Evolutionary conservation across 495 filamentous ascomycete genomes (phyloP), one percentile per base, ranked within the genome.

Genomic region (Hypoxylon intermedium): DNA sequence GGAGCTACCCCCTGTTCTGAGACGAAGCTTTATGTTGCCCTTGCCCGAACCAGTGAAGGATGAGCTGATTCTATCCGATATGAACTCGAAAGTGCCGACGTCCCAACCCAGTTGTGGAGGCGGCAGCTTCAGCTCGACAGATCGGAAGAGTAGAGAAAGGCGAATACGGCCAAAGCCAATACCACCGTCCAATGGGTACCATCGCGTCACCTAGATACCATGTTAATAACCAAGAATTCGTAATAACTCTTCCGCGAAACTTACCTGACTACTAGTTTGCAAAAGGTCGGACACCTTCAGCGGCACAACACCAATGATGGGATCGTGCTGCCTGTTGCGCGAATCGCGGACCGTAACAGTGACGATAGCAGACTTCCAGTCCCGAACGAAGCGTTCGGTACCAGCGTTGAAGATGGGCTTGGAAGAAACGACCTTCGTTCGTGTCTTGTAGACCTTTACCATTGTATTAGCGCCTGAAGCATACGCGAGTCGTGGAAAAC

Each of bases 391-490:
- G 2, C 90, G 83, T 69, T 98, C 93, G 5, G 92, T 96, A 30
- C 93, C 93, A 11, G 93, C 93, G 63, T 97, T 96, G 78, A 96
- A 98, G 60, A 97, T 97, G 7, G 93, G 93, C 73, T 93, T 92
- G 40, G 89, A 93, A 60, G 89, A 95, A 9, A 96, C 87, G 20
- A 90, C 92, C 75, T 98, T 97, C 16, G 89, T 80, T 62, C 93
- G 86, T 24, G 93, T 98, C 59, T 91, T 89, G 76, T 97, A 98
- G 44, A 93, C 68, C 68, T 71, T 26, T 36, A 47, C n/a, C 15
- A 3, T 1, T 53, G 11, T 42, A 38, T 57, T 38, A 46, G 40
- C 45, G 11, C 4, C 4, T 30, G 19, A 28, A 56, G 3, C 6
- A 26, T 2, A 21, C 38, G 56, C 71, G 52, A 73, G 6, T n/a